Evolutionary conservation across 441 rosid genomes (phyloP).

Genomic region (Populus trichocarpa): DNA sequence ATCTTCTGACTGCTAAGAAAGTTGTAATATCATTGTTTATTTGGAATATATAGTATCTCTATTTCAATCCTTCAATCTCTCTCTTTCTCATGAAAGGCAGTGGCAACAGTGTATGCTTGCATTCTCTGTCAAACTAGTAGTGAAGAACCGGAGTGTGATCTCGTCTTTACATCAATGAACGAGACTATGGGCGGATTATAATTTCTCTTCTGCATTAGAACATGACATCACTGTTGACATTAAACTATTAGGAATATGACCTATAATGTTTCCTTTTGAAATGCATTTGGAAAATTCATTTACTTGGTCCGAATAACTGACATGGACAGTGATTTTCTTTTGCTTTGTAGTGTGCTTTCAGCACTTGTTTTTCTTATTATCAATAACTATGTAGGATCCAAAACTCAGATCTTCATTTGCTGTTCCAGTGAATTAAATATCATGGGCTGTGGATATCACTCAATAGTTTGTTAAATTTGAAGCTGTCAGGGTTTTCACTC

Average conservation of each 20-base stretch:
- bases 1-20: background rate
- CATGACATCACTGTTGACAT: too few species aligned
- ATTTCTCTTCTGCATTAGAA: too few species aligned
- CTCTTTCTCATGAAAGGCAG: background rate
- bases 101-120: background rate
- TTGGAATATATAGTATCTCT: background rate
- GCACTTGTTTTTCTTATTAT: background rate
- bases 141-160: background rate
- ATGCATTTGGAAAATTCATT: background rate
- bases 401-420: background rate
- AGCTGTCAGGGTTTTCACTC: constrained; percentile 1
- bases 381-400: background rate
- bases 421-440: background rate
- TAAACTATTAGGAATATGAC: too few species aligned
- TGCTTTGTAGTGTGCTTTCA: background rate
- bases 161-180: background rate
- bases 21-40: background rate
- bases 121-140: background rate
- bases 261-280: too few species aligned
- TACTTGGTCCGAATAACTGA: background rate
- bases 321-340: background rate
- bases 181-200: background rate
- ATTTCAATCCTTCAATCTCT: background rate
- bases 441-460: background rate
- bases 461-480: background rate